Evolutionary conservation across 257 asterid species (phyloP).

Genomic region (Ocimum tenuiflorum): DNA sequence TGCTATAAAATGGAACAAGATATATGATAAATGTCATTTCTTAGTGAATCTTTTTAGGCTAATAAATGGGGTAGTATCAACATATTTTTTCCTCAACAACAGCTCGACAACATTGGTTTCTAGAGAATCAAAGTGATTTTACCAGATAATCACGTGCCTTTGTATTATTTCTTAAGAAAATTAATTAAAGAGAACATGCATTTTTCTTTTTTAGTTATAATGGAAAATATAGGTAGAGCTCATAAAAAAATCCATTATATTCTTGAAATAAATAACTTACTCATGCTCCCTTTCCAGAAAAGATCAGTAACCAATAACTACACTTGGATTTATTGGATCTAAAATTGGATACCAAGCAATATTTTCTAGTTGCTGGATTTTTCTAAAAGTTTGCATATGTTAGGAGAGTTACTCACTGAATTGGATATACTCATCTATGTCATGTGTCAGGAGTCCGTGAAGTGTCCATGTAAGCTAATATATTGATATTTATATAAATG

Average conservation of each 20-base stretch:
- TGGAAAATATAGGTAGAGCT: too few relatives aligned
- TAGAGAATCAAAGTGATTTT: too few relatives aligned
- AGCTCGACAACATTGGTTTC: too few relatives aligned
- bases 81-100: not conserved
- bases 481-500: not conserved
- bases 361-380: not conserved
- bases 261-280: too few relatives aligned
- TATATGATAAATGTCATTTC: not conserved
- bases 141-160: too few relatives aligned
- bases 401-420: not conserved
- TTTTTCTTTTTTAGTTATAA: too few relatives aligned
- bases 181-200: too few relatives aligned
- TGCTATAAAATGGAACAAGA: not conserved
- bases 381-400: not conserved
- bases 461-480: not conserved
- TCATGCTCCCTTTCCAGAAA: too few relatives aligned
- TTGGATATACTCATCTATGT: slow-evolving; percentile 11
- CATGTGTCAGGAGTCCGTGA: not conserved
- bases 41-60: not conserved
- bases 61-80: not conserved
- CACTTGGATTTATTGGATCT: too few relatives aligned
- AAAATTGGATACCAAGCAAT: not conserved
- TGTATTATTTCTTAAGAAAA: too few relatives aligned
- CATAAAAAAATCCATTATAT: too few relatives aligned
- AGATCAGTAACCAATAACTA: too few relatives aligned